Evolutionary conservation across 2,329 filamentous ascomycete species (phyloP).

Genomic region (Chrysosporium keratinophilum): DNA sequence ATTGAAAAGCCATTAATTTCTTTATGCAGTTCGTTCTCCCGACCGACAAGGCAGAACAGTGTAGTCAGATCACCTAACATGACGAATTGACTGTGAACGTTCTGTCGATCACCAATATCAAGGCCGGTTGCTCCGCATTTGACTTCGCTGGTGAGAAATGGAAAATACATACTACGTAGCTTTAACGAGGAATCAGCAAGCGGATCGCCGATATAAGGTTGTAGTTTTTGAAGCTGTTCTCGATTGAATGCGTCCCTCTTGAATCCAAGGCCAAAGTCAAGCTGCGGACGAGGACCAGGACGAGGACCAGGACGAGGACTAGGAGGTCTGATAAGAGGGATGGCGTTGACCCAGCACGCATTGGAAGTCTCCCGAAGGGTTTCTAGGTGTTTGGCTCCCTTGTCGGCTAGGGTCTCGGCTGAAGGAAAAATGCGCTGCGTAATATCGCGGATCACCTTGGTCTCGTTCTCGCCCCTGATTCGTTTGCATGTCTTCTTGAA

Average conservation of each 20-base stretch:
- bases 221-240: conserved; percentile 35
- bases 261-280: conserved; percentile 39
- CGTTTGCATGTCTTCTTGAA: conserved; percentile 26
- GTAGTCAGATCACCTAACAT: conserved; percentile 28
- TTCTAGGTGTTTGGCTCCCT: conserved; percentile 24
- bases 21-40: conserved; percentile 28
- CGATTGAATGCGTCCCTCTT: conserved; percentile 33
- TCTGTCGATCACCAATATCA: conserved; percentile 24
- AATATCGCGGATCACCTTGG: conserved; percentile 30
- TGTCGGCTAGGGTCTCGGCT: conserved; percentile 25
- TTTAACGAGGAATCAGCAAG: conserved; percentile 33
- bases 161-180: conserved; percentile 43
- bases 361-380: conserved; percentile 34
- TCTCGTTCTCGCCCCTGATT: conserved; percentile 27
- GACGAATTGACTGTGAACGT: conserved; percentile 23
- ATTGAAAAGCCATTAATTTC: conserved; percentile 39
- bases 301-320: too few species aligned
- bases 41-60: conserved; percentile 29
- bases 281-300: conserved; percentile 29
- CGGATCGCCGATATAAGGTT: conserved; percentile 23
- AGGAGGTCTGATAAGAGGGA: conserved; percentile 26
- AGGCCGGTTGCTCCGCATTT: conserved; percentile 33
- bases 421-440: conserved; percentile 29
- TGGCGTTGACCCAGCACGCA: conserved; percentile 35
- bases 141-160: conserved; percentile 42